Evolutionary conservation across 306 rosid genomes (phyloP), one percentile per base, ranked within the genome.

Genomic region (Erythrophleum fordii): DNA sequence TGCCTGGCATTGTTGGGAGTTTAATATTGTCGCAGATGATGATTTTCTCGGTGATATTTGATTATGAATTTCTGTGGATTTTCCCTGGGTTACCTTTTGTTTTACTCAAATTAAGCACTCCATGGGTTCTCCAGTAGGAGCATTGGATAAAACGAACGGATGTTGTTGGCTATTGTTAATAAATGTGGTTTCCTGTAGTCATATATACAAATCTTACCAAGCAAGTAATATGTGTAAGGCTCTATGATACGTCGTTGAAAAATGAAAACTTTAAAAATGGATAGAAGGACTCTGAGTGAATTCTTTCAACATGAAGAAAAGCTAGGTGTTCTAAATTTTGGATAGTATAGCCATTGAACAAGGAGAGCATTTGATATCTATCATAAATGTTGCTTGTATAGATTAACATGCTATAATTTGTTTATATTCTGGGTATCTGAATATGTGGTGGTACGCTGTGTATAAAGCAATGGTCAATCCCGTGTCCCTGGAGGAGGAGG

Each of bases 391-490:
- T 76, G 51, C 46, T 29, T 49, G 5, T 68, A 22, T n/a, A 0
- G 62, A 58, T 35, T 76, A 70, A 44, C 53, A 11, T 51, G 53
- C 5, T 68, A 44, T 69, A 25, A 62, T 56, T 22, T 83, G 23
- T 42, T 77, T 14, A 22, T 35, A 11, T 31, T 44, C 23, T 58
- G 28, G 79, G 52, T 11, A 42, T 42, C 73, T 68, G 53, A 74
- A 22, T 56, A 25, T 48, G 20, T 45, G n/a, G 4, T 77, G 45
- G 9, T 39, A 58, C 79, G 65, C 52, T 59, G 72, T 74, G 12
- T 42, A 68, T 90, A 88, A 80, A 91, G 93, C 58, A 85, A 87
- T 48, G 89, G 89, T 80, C 93, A 89, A 83, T 88, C 93, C 67
- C 93, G 25, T 41, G 51, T 39, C 29, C 34, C 46, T 20, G 53